Conservation (phyloP, 192 early-diverging fungal genomes). For the Backusella westeae region DNA sequence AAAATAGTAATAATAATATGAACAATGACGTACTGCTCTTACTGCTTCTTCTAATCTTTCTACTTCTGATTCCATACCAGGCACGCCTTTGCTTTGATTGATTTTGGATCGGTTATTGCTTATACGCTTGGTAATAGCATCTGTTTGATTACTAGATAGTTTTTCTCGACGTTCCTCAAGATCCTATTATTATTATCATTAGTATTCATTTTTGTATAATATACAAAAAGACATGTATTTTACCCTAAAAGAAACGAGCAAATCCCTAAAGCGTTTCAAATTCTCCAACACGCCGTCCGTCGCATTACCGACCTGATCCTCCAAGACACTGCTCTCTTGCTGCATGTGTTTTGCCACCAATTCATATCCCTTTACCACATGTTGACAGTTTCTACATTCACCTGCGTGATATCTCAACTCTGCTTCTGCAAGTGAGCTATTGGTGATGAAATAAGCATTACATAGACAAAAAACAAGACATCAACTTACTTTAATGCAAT, state of each 20-base stretch:
- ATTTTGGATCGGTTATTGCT: constrained; percentile 46
- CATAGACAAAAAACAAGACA: neutral
- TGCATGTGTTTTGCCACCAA: constrained; percentile 51
- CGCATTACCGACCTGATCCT: constrained; percentile 32
- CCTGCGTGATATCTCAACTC: constrained; percentile 54
- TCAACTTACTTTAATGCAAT: constrained; percentile 52
- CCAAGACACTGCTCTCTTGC: constrained; percentile 36
- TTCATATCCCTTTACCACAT: constrained; percentile 47
- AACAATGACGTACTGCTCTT: constrained; percentile 36
- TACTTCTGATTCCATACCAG: constrained; percentile 40
- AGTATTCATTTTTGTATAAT: no score
- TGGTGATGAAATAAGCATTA: neutral
- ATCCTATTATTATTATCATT: constrained; percentile 17
- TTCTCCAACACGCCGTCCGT: constrained; percentile 56
- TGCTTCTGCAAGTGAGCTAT: constrained; percentile 55
- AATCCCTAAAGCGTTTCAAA: constrained; percentile 63
- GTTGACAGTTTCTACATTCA: constrained; percentile 58
- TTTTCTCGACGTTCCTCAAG: constrained; percentile 51
- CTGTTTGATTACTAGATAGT: constrained; percentile 42
- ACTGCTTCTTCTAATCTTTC: constrained; percentile 31
- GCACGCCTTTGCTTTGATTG: constrained; percentile 38
- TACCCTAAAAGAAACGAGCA: constrained; percentile 57
- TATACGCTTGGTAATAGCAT: constrained; percentile 56
- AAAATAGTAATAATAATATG: neutral
- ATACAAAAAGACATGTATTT: neutral